Percentiles rank a stretch among this genome's conserved stretches.
phyloP scores from a whole-genome alignment of 495 filamentous ascomycete species.

The Aspergillus campestris region DNA sequence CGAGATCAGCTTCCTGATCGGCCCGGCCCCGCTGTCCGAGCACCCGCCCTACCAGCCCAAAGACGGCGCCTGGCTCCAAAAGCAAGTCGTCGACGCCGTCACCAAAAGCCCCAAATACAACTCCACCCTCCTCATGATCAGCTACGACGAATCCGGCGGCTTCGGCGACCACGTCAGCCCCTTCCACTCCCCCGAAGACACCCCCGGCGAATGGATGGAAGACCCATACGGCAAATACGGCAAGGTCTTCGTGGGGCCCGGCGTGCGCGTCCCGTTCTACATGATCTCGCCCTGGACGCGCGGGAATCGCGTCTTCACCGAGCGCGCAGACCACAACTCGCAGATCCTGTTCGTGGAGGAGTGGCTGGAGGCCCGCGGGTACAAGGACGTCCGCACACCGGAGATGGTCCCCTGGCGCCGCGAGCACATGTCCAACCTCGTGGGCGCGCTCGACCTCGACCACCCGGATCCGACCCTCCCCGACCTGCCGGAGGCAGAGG shows the following conservation, averaged over 20 bases:
- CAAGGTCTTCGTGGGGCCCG: slow-evolving; percentile 43
- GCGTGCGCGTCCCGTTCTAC: slow-evolving; percentile 46
- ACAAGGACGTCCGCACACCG: slow-evolving; percentile 35
- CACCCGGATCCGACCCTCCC: slow-evolving; percentile 43
- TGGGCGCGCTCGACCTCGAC: slow-evolving; percentile 45
- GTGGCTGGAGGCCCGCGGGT: slow-evolving; percentile 43
- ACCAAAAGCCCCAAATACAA: slow-evolving; percentile 40
- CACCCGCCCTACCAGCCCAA: slow-evolving; percentile 46
- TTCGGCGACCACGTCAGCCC: slow-evolving; percentile 48
- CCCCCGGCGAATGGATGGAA: slow-evolving; percentile 46
- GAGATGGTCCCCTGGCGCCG: slow-evolving; percentile 47
- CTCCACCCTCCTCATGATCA: slow-evolving; percentile 43
- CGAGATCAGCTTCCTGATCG: slow-evolving; percentile 45
- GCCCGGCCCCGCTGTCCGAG: slow-evolving; percentile 42
- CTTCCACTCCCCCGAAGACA: slow-evolving; percentile 43
- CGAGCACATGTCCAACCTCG: slow-evolving; percentile 45
- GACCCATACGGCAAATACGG: slow-evolving; percentile 42
- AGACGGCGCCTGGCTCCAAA: slow-evolving; percentile 50
- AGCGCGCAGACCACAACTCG: slow-evolving; percentile 49
- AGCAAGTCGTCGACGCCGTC: slow-evolving; percentile 45
- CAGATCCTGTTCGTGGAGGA: slow-evolving; percentile 49
- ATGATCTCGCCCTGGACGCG: slow-evolving; percentile 52
- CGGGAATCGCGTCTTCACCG: slow-evolving; percentile 45
- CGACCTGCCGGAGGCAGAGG: slow-evolving; percentile 29
- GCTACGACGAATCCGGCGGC: slow-evolving; percentile 48